phyloP scores from a whole-genome alignment of 129 eudicot genomes.

The Lactuca sativa region DNA sequence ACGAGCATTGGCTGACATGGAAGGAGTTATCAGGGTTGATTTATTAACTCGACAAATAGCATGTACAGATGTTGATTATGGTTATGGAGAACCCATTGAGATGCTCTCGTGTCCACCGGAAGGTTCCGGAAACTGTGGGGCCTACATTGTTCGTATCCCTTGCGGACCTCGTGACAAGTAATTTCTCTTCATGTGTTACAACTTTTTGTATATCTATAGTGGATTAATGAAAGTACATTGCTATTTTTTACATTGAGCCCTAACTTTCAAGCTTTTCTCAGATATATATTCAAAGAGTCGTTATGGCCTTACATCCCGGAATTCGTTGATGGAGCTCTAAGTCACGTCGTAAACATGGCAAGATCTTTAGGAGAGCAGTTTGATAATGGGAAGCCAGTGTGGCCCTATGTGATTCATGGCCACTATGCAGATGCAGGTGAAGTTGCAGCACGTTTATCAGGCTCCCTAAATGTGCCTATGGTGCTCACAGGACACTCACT shows the following conservation, averaged over 20 bases:
- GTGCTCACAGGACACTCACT: conserved; percentile 82
- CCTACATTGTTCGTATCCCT: conserved; percentile 77
- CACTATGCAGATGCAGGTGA: conserved; percentile 90
- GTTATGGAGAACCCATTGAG: conserved; percentile 83
- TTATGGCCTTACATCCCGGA: conserved; percentile 86
- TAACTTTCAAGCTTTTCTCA: conserved; percentile 20
- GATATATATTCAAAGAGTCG: conserved; percentile 72
- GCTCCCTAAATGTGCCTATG: conserved; percentile 75
- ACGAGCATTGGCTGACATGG: conserved; percentile 67
- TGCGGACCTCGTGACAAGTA: conserved; percentile 82
- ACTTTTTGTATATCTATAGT: neutral
- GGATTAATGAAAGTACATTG: too few species aligned
- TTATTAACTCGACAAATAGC: conserved; percentile 74
- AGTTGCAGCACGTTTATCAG: conserved; percentile 76
- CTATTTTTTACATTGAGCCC: neutral
- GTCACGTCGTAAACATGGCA: conserved; percentile 73
- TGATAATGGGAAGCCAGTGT: conserved; percentile 55
- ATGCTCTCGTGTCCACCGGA: conserved; percentile 74
- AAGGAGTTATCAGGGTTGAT: conserved; percentile 78
- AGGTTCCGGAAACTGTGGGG: conserved; percentile 66
- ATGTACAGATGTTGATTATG: conserved; percentile 65
- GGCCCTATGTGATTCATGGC: conserved; percentile 89
- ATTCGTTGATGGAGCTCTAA: conserved; percentile 76
- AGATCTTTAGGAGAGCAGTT: conserved; percentile 73
- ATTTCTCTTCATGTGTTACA: conserved; percentile 5